Evolutionary conservation across 2,329 filamentous ascomycete genomes (phyloP).

Genomic region (Ceratocystis eucalypticola): DNA sequence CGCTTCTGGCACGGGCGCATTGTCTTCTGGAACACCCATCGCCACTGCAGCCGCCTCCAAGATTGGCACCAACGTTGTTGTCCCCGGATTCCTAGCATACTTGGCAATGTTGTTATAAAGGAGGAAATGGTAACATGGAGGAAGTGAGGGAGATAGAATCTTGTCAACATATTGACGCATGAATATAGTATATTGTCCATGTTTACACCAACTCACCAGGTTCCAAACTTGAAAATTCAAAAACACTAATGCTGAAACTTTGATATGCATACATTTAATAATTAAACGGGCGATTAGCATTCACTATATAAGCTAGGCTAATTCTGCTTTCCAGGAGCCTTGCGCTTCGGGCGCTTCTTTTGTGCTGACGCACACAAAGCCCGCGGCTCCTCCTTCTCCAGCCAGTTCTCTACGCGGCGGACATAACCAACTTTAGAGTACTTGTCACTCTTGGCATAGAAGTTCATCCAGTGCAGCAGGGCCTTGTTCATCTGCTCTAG

Average conservation of each 20-base stretch:
- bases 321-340: neutral
- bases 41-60: conserved; percentile 16
- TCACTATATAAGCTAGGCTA: neutral
- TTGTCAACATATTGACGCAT: neutral
- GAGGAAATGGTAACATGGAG: neutral
- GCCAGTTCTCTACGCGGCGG: conserved; percentile 45
- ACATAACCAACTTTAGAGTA: conserved; percentile 72
- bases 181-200: neutral
- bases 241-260: no score
- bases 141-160: neutral
- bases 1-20: conserved; percentile 4
- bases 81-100: conserved; percentile 14
- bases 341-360: conserved; percentile 2
- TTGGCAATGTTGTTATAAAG: conserved; percentile 14
- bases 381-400: conserved; percentile 43
- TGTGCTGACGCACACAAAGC: neutral
- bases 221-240: neutral
- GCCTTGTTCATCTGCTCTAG: conserved; percentile 49
- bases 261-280: no score
- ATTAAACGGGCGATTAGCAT: neutral
- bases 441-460: conserved; percentile 68
- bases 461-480: conserved; percentile 67
- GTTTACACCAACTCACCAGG: neutral
- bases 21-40: conserved; percentile 3
- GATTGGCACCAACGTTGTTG: conserved; percentile 1